Base-by-base conservation (phyloP, 805 yeast species). In the Candida takata region DNA sequence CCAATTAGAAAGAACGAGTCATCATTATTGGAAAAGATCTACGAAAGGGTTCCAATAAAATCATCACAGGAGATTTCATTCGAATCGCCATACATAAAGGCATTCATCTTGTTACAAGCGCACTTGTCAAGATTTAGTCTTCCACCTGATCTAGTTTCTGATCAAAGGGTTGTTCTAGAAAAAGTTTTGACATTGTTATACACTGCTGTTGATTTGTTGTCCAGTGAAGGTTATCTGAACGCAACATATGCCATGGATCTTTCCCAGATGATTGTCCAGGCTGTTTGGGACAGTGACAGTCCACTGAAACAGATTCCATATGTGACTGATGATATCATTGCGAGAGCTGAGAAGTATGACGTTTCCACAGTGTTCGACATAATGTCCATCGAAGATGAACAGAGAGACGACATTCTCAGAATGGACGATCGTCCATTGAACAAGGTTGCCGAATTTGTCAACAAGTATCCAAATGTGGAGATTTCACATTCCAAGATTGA, bases 381-480 rank as follows among this genome's bases (percentile, higher is more conserved):
- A 24, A 81, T 86, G 61, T 66, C 65, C 9, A 54, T 72, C 38
- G 95, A 85, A 38, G 95, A 90, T 58, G 81, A 86, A 41, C 64
- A 72, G 38, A 64, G 90, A 36, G 78, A 73, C 35, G 67, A 69
- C 11, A 61, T 88, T 2, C 61, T 90, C 41, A 75, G 72, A 15
- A 60, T 79, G 43, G 58, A 65, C 9, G 74, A 71, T 3, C 55
- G 54, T 3, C 62, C 75, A 41, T 60, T 88, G 47, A 64, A 68
- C 27, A 68, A 66, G 17, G 87, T 90, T 33, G 97, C 97, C 0
- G 75, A 75, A 13, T 92, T 90, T 64, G 95, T 87, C 36, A 92
- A 92, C 58, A 75, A 72, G 42, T 92, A 83, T 57, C 98, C 98
- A 11, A 84, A 83, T 52, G 65, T 92, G 36, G 97, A 90, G 42